Evolutionary conservation across 2,329 filamentous ascomycete genomes (phyloP).

Genomic region (Clarireedia sp.): DNA sequence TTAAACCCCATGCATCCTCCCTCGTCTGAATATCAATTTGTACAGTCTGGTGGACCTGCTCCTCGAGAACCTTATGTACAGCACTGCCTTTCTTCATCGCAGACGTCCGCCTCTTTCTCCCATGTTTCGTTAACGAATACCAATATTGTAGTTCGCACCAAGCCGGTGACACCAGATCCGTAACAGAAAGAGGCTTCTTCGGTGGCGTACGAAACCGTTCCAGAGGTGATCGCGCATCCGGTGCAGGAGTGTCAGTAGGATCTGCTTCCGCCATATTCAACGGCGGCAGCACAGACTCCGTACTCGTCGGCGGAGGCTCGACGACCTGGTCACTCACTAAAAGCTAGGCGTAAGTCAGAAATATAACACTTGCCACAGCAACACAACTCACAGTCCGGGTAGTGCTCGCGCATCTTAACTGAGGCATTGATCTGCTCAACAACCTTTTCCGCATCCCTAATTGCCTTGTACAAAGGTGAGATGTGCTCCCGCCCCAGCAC

Average conservation of each 20-base stretch:
- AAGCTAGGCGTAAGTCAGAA: conserved; percentile 57
- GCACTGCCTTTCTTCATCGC: conserved; percentile 79
- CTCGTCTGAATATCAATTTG: conserved; percentile 62
- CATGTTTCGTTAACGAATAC: conserved; percentile 73
- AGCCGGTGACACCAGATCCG: conserved; percentile 77
- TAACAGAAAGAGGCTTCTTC: conserved; percentile 74
- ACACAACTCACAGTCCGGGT: conserved; percentile 44
- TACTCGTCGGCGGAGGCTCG: neutral
- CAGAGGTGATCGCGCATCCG: conserved; percentile 54
- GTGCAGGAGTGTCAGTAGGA: conserved; percentile 1
- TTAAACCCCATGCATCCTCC: conserved; percentile 75
- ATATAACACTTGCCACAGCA: conserved; percentile 12
- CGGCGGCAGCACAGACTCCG: neutral
- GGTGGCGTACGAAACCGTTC: conserved; percentile 72
- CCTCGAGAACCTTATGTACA: conserved; percentile 77
- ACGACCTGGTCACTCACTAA: conserved; percentile 44
- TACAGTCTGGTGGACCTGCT: conserved; percentile 74
- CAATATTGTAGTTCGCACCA: conserved; percentile 97
- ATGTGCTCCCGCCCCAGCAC: conserved; percentile 32
- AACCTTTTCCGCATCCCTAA: conserved; percentile 21
- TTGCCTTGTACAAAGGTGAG: conserved; percentile 25
- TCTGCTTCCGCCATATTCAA: neutral
- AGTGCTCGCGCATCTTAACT: conserved; percentile 29
- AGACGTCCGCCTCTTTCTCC: conserved; percentile 63
- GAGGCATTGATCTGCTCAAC: conserved; percentile 22